Percentiles rank a stretch among this genome's conserved stretches.
Conservation (phyloP, 495 filamentous ascomycete genomes). For the Lentithecium fluviatile region DNA sequence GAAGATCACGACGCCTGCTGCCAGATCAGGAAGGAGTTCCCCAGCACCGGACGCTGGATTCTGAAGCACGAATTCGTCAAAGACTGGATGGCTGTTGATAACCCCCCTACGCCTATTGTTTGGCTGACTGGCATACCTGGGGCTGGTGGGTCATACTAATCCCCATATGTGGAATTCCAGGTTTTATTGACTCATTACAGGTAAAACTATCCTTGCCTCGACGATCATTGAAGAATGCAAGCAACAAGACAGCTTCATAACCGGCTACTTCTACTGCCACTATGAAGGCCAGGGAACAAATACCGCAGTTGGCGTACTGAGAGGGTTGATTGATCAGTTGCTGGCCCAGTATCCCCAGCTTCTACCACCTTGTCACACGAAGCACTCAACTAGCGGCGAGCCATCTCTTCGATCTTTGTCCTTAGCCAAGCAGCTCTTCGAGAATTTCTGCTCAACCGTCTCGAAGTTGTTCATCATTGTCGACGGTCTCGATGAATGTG, state of each 20-base stretch:
- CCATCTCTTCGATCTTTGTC: slow-evolving; percentile 3
- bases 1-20: slow-evolving; percentile 16
- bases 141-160: slow-evolving; percentile 15
- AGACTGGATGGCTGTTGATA: slow-evolving; percentile 17
- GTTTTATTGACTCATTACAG: slow-evolving; percentile 4
- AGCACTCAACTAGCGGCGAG: slow-evolving; percentile 27
- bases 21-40: background rate
- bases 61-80: slow-evolving; percentile 13
- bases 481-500: slow-evolving; percentile 34
- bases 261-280: slow-evolving; percentile 30
- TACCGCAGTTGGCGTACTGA: slow-evolving; percentile 10
- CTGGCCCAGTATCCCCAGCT: slow-evolving; percentile 14
- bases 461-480: slow-evolving; percentile 24
- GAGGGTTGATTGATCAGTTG: slow-evolving; percentile 18
- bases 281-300: slow-evolving; percentile 16
- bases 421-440: slow-evolving; percentile 20
- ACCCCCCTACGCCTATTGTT: background rate
- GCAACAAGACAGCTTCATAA: background rate
- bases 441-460: slow-evolving; percentile 17
- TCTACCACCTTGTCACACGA: slow-evolving; percentile 16
- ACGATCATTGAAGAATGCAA: slow-evolving; percentile 25
- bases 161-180: background rate
- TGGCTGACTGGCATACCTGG: slow-evolving; percentile 26
- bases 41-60: slow-evolving; percentile 25
- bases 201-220: slow-evolving; percentile 37